phyloP scores from a whole-genome alignment of 805 yeast genomes.

The Grigorovia transvaalensis region DNA sequence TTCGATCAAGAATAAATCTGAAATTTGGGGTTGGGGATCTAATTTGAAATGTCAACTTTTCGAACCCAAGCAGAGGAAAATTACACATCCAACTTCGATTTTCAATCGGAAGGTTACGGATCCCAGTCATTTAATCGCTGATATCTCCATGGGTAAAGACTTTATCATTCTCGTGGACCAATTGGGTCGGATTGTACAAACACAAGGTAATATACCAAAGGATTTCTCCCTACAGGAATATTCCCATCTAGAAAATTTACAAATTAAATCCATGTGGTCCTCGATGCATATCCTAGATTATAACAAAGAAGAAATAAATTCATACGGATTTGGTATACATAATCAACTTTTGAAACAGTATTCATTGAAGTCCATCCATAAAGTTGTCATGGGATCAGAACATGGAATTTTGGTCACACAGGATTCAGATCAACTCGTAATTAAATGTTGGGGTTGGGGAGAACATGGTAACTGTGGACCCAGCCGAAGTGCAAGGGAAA shows the following conservation, averaged over 20 bases:
- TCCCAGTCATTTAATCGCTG: slow-evolving; percentile 3
- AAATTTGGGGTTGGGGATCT: slow-evolving; percentile 41
- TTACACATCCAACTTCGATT: slow-evolving; percentile 13
- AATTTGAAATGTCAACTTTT: slow-evolving; percentile 40
- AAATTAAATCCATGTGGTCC: slow-evolving; percentile 56
- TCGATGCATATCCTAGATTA: slow-evolving; percentile 44
- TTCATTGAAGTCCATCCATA: slow-evolving; percentile 4
- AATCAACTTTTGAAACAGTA: slow-evolving; percentile 43
- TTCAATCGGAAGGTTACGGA: slow-evolving; percentile 4
- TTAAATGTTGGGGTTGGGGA: slow-evolving; percentile 91
- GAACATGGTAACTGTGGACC: slow-evolving; percentile 93
- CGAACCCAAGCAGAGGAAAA: slow-evolving; percentile 11
- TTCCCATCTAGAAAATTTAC: slow-evolving; percentile 1
- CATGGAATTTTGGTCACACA: slow-evolving; percentile 50
- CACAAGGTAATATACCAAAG: slow-evolving; percentile 13
- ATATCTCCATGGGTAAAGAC: slow-evolving; percentile 24
- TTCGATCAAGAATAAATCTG: slow-evolving; percentile 37
- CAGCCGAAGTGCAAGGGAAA: not conserved
- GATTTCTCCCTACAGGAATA: slow-evolving; percentile 11
- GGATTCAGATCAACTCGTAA: not conserved
- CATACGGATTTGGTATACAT: slow-evolving; percentile 70
- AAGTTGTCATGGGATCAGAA: slow-evolving; percentile 64
- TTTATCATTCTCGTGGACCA: slow-evolving; percentile 14
- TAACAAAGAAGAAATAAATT: slow-evolving; percentile 21
- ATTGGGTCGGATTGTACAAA: slow-evolving; percentile 7